phyloP scores from a whole-genome alignment of 164 flowering plant species.

The Umbilicus rupestris region DNA sequence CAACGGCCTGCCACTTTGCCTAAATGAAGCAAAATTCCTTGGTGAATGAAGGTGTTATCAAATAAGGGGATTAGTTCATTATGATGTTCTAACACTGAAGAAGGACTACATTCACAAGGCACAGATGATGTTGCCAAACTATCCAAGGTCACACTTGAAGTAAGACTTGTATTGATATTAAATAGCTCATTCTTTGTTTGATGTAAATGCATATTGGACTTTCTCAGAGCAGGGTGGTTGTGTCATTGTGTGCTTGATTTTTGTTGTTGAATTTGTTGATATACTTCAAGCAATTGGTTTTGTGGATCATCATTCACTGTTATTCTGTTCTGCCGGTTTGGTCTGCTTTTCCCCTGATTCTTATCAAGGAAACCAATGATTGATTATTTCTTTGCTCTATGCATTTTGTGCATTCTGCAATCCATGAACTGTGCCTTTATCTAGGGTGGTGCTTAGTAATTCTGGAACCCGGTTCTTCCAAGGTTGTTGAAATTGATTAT shows the following conservation, averaged over 20 bases:
- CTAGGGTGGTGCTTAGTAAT: too few relatives aligned
- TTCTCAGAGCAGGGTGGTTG: neutral
- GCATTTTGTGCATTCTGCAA: too few relatives aligned
- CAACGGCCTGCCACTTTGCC: neutral
- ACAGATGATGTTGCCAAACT: neutral
- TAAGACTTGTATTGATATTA: neutral
- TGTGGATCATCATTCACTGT: neutral
- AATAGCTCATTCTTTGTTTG: neutral
- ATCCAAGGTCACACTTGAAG: neutral
- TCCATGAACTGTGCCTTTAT: too few relatives aligned
- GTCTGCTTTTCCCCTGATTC: neutral
- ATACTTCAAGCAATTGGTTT: neutral
- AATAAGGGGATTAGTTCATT: neutral
- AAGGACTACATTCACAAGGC: too few relatives aligned
- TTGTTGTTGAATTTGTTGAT: neutral
- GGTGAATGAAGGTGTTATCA: neutral
- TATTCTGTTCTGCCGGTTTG: neutral
- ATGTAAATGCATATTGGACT: conserved; percentile 1
- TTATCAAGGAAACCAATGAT: neutral
- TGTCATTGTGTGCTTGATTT: neutral
- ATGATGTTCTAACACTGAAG: too few relatives aligned
- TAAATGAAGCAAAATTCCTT: neutral
- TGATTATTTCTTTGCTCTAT: neutral
- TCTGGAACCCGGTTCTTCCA: too few relatives aligned
- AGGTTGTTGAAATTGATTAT: too few relatives aligned